phyloP scores from a whole-genome alignment of 2,329 filamentous ascomycete species.

The Niveomyces coronatus region DNA sequence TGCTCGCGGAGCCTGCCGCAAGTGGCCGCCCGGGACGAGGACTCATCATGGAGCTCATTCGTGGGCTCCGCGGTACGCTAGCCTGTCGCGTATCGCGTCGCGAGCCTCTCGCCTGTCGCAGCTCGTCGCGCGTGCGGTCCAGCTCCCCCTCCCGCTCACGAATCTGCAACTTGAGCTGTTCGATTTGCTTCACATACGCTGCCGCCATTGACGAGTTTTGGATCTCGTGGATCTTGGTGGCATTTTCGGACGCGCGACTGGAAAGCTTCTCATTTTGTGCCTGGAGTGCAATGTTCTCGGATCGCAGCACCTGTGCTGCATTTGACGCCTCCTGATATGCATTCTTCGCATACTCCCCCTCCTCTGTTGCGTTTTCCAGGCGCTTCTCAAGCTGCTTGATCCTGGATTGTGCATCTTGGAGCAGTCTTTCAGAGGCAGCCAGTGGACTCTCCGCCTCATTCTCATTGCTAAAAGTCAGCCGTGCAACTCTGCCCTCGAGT shows the following conservation, averaged over 20 bases:
- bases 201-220: slow-evolving; percentile 28
- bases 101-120: slow-evolving; percentile 35
- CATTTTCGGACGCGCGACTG: slow-evolving; percentile 33
- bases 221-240: slow-evolving; percentile 36
- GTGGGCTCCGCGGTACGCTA: slow-evolving; percentile 49
- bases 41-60: slow-evolving; percentile 42
- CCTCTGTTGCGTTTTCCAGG: slow-evolving; percentile 31
- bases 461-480: slow-evolving; percentile 18
- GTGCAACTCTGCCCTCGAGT: slow-evolving; percentile 24
- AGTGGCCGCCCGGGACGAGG: slow-evolving; percentile 27
- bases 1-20: slow-evolving; percentile 21
- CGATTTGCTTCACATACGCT: slow-evolving; percentile 27
- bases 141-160: slow-evolving; percentile 44
- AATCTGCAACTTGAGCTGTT: slow-evolving; percentile 30
- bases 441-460: slow-evolving; percentile 16
- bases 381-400: slow-evolving; percentile 31
- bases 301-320: slow-evolving; percentile 31
- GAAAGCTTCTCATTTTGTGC: slow-evolving; percentile 29
- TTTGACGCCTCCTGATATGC: slow-evolving; percentile 50
- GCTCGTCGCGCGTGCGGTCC: slow-evolving; percentile 36
- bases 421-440: slow-evolving; percentile 19
- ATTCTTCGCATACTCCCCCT: slow-evolving; percentile 46
- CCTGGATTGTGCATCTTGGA: slow-evolving; percentile 28
- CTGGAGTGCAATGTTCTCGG: slow-evolving; percentile 37
- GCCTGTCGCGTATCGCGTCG: slow-evolving; percentile 45